Evolutionary conservation across 1,284 basidiomycete genomes (phyloP).

Genomic region (Leccinum cinnamomeum): DNA sequence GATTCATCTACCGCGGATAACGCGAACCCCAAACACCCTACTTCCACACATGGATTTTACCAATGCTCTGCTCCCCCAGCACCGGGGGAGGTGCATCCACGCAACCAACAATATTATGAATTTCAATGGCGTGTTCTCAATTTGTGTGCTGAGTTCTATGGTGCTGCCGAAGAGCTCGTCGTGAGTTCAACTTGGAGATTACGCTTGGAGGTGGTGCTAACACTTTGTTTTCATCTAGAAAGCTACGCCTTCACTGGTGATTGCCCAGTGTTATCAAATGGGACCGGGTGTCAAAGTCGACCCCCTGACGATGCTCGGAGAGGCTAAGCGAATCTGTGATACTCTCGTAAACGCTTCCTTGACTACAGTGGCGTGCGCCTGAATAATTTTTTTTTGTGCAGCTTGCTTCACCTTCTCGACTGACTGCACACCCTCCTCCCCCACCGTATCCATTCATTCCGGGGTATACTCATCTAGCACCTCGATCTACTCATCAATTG

Average conservation of each 20-base stretch:
- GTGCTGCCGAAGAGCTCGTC: slow-evolving; percentile 77
- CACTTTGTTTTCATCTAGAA: slow-evolving; percentile 45
- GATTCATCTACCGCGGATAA: slow-evolving; percentile 21
- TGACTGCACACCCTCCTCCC: slow-evolving; percentile 64
- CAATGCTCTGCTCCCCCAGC: slow-evolving; percentile 32
- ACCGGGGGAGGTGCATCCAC: slow-evolving; percentile 51
- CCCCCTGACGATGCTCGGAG: slow-evolving; percentile 66
- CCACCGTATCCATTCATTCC: slow-evolving; percentile 51
- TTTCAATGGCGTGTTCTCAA: slow-evolving; percentile 82
- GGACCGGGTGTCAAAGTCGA: slow-evolving; percentile 67
- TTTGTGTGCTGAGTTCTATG: slow-evolving; percentile 79
- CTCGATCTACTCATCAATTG: slow-evolving; percentile 23
- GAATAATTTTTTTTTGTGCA: slow-evolving; percentile 32
- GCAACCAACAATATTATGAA: slow-evolving; percentile 77
- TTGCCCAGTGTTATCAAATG: slow-evolving; percentile 77
- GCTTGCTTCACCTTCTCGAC: slow-evolving; percentile 68
- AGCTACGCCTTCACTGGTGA: slow-evolving; percentile 67
- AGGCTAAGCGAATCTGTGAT: slow-evolving; percentile 77
- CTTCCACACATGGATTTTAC: slow-evolving; percentile 29
- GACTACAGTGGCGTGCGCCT: slow-evolving; percentile 6
- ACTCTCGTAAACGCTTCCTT: slow-evolving; percentile 52
- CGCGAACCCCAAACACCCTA: slow-evolving; percentile 23
- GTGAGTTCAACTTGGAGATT: slow-evolving; percentile 46
- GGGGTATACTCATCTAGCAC: slow-evolving; percentile 33
- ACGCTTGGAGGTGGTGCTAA: slow-evolving; percentile 12